Base-by-base conservation (phyloP, 1,139 yeast species). In the Suhomyces yuchorum region DNA sequence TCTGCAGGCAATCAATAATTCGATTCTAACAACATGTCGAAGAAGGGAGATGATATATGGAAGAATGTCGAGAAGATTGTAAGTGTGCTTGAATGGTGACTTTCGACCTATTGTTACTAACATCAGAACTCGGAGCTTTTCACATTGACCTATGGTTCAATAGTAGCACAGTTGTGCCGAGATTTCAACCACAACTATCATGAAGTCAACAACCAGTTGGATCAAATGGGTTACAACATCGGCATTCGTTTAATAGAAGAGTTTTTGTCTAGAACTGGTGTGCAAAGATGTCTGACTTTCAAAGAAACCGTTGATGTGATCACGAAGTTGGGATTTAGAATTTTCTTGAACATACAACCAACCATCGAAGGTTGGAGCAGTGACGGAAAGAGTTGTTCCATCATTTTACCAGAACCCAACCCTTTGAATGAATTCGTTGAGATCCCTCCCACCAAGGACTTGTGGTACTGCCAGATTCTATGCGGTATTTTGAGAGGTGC, bases 371-470 rank as follows among this genome's bases (percentile, higher is more conserved):
- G 84, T 63, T 91, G 96, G 96, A 75, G 90, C 3, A 66, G 72
- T 3, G 97, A 89, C 61, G 83, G 82, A 46, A 87, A 85, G 59
- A 77, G 84, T 43, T 92, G 91, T 64, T 81, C 88, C 40, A 71
- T 93, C 37, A 73, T 89, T 1, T 67, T 93, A 30, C 82, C 80
- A 12, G 97, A 92, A 46, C 59, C 60, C 6, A 93, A 93, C 61
- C 99, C 99, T 23, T 76, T 93, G 56, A 87, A 96, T 3, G 98
- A 93, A 63, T 93, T 92, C 71, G 99, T 93, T 6, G 99, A 93
- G 65, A 75, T 93, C 43, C 97, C 97, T 0, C 58, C 66, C 8
- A 72, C 73, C 49, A 80, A 79, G 55, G 91, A 87, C 58, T 72
- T 93, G 48, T 93, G 99, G 98, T 93, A 91, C 62, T 87, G 96